Evolutionary conservation across 768 basidiomycete genomes (phyloP).

Genomic region (Asterophora lycoperdoides): DNA sequence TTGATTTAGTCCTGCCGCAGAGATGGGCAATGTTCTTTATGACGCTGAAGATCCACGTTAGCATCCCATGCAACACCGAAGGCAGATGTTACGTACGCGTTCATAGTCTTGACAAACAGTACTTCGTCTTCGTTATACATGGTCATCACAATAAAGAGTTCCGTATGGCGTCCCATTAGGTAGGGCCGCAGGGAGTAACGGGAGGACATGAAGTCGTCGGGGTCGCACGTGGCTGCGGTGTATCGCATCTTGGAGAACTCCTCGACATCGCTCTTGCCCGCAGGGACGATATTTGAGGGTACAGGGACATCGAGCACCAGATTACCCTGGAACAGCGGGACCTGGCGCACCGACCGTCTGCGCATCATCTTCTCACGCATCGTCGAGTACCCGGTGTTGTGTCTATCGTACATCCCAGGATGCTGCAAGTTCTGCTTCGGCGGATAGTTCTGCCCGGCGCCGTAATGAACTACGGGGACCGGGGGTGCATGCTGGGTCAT

Average conservation of each 20-base stretch:
- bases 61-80: slow-evolving; percentile 2
- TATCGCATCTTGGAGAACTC: slow-evolving; percentile 85
- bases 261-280: slow-evolving; percentile 54
- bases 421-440: slow-evolving; percentile 40
- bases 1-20: slow-evolving; percentile 64
- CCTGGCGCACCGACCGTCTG: slow-evolving; percentile 71
- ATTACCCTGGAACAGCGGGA: slow-evolving; percentile 79
- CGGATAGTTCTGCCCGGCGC: slow-evolving; percentile 48
- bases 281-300: slow-evolving; percentile 74
- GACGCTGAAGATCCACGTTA: slow-evolving; percentile 42
- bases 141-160: slow-evolving; percentile 94
- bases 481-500: slow-evolving; percentile 46
- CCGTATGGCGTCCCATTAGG: slow-evolving; percentile 75
- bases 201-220: slow-evolving; percentile 77
- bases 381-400: slow-evolving; percentile 55
- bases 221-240: slow-evolving; percentile 86
- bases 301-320: slow-evolving; percentile 81
- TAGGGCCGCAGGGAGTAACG: slow-evolving; percentile 79
- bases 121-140: slow-evolving; percentile 94
- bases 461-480: slow-evolving; percentile 52
- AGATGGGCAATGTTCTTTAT: slow-evolving; percentile 85
- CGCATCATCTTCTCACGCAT: slow-evolving; percentile 81
- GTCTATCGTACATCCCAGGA: slow-evolving; percentile 42
- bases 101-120: slow-evolving; percentile 78
- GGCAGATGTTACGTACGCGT: slow-evolving; percentile 49